Evolutionary conservation across 768 basidiomycete species (phyloP), one percentile per base, ranked within the genome.

Genomic region (Leucosporidium creatinivorum): DNA sequence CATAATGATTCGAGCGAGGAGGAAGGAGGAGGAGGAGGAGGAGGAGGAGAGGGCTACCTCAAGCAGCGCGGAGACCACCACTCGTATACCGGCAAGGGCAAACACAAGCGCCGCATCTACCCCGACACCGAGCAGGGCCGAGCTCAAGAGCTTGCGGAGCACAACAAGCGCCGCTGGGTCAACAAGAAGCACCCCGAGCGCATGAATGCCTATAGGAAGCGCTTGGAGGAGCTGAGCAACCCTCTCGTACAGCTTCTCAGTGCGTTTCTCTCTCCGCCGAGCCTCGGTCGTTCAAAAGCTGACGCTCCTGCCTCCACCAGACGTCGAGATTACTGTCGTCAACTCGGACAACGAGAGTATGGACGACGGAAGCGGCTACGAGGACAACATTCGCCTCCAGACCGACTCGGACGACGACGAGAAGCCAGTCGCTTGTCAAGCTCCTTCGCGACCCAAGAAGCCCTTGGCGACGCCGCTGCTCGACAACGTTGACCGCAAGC

Each of bases 101-200:
- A 62, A 9, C 15, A 44, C 15, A 44, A 17, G 39, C 39, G 39
- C 39, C 8, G 39, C 8, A 15, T 44, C 39, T 44, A 8, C 39
- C 39, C 39, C 39, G 39, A 44, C 13, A 44, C 39, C 13, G 39
- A 44, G 39, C 39, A 17, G 15, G 39, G 39, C 15, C 39, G 39
- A 44, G 39, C 39, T 15, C 8, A 7, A 7, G 39, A 7, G 15
- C 8, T 44, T 13, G 15, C 44, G 21, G 39, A 30, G 39, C 69
- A 70, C 28, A 58, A 67, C 39, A 21, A n/a, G 17, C 65, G 69
- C 15, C 55, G 63, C 17, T 70, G 69, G 69, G 19, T 62, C n/a
- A 26, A 55, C 39, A 56, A 47, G 39, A 18, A 47, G 25, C 28
- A 70, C 44, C 69, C 69, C 0, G 26, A 36, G 13, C 26, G n/a